Evolutionary conservation across 495 filamentous ascomycete species (phyloP), one percentile per base, ranked within the genome.

Genomic region (Xanthoparmelia taractica): DNA sequence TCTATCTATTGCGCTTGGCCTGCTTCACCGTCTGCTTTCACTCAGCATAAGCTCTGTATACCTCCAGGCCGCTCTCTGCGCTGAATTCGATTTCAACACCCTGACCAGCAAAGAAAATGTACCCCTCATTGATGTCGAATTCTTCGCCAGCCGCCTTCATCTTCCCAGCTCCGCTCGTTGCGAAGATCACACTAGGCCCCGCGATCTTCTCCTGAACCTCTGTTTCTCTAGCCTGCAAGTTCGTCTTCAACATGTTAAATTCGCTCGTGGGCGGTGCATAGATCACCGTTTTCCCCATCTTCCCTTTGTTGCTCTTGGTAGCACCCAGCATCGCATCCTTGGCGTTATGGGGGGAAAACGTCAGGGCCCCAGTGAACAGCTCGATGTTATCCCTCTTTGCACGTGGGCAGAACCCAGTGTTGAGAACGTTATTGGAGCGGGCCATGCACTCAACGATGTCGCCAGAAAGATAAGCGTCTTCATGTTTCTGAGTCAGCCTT

Each of bases 391-490:
- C 80, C 36, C 86, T 77, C 31, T 87, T 81, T 0, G 82, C 76
- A 0, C 76, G 77, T 1, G 87, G 87, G 68, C 87, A 91, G 77
- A 92, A 90, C 0, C 89, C 88, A 5, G 81, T 82, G 65, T 88
- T 89, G 17, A 92, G 77, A 31, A 93, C 88, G 60, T 92, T 91
- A 73, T 92, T 87, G 38, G 82, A 87, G 27, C 89, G 84, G 4
- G 88, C 89, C 89, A 94, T 92, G 75, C 89, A 91, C 71, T 92
- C 88, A 61, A 94, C 83, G 56, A 92, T 90, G 72, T 91, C 86
- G 0, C 90, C 90, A 52, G 81, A 80, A 4, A 92, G 72, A 70
- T 91, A 92, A 2, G 88, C 88, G 67, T 92, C 45, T 48, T 48
- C 11, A 13, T 12, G 48, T 29, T 8, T 52, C 15, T 1, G 48